phyloP scores from a whole-genome alignment of 2,329 filamentous ascomycete species.

The Ophiobolus disseminans region DNA sequence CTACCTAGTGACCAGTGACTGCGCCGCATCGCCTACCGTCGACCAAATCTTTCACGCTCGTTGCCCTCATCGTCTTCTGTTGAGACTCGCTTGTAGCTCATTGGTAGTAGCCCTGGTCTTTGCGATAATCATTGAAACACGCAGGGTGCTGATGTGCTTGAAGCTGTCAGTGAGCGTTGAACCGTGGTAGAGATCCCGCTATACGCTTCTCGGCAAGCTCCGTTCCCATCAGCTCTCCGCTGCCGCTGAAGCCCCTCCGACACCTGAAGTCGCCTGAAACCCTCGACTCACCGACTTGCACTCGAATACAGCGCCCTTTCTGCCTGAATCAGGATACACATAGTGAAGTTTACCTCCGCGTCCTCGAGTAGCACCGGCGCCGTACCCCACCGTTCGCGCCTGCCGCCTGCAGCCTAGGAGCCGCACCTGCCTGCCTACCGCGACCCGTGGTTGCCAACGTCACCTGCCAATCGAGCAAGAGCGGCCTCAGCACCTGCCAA shows the following conservation, averaged over 20 bases:
- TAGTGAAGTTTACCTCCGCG: too few relatives aligned
- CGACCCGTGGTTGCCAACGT: slow-evolving; percentile 37
- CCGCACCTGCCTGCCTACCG: slow-evolving; percentile 29
- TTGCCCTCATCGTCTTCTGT: slow-evolving; percentile 5
- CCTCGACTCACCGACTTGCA: slow-evolving; percentile 23
- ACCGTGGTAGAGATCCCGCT: slow-evolving; percentile 18
- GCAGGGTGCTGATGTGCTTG: background rate
- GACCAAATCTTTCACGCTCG: slow-evolving; percentile 8
- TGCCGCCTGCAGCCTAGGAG: slow-evolving; percentile 26
- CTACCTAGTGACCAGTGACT: slow-evolving; percentile 12
- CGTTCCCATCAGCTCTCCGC: slow-evolving; percentile 30
- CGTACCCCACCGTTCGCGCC: slow-evolving; percentile 13
- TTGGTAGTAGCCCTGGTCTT: slow-evolving; percentile 7
- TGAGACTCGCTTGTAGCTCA: slow-evolving; percentile 7
- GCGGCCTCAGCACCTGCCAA: slow-evolving; percentile 7
- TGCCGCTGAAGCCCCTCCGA: slow-evolving; percentile 33
- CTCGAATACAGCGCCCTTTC: background rate
- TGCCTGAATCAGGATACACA: slow-evolving; percentile 2
- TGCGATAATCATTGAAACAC: background rate
- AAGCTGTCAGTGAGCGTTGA: slow-evolving; percentile 15
- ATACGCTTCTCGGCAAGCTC: slow-evolving; percentile 40
- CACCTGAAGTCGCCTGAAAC: slow-evolving; percentile 31
- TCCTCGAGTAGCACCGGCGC: too few relatives aligned
- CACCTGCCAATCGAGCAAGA: slow-evolving; percentile 30
- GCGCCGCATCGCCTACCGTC: slow-evolving; percentile 19